Evolutionary conservation across 495 filamentous ascomycete species (phyloP).

Genomic region (Clavariopsis aquatica): DNA sequence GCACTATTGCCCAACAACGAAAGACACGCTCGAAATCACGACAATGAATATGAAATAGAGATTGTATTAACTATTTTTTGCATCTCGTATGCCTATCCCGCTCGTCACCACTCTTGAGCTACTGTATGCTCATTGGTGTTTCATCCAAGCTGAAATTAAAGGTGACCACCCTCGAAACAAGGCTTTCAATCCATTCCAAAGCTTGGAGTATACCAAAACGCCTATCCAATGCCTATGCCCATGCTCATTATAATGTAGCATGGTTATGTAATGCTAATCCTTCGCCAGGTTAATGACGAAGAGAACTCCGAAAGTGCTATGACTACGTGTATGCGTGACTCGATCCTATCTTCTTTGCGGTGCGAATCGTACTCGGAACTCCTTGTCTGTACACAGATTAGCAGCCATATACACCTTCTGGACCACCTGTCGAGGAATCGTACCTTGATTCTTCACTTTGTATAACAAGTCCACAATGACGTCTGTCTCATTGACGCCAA

Average conservation of each 20-base stretch:
- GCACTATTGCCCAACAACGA: neutral
- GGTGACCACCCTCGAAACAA: slow-evolving; percentile 9
- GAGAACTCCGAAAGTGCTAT: slow-evolving; percentile 29
- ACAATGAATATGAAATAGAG: slow-evolving; percentile 2
- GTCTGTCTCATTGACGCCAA: slow-evolving; percentile 82
- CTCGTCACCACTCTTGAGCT: neutral
- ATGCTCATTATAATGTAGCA: slow-evolving; percentile 32
- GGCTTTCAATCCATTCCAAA: slow-evolving; percentile 8
- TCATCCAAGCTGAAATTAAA: neutral
- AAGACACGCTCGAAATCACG: neutral
- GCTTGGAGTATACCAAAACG: slow-evolving; percentile 15
- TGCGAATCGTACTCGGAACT: slow-evolving; percentile 38
- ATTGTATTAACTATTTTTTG: slow-evolving; percentile 9
- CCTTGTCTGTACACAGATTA: slow-evolving; percentile 32
- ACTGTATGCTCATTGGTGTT: neutral
- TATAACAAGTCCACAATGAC: slow-evolving; percentile 86
- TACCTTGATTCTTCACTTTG: slow-evolving; percentile 68
- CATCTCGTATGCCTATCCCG: neutral
- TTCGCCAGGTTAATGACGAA: slow-evolving; percentile 14
- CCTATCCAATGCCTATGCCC: slow-evolving; percentile 33
- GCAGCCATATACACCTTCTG: neutral
- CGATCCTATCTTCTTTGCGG: slow-evolving; percentile 40
- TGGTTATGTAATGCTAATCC: slow-evolving; percentile 5
- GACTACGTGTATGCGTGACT: slow-evolving; percentile 7
- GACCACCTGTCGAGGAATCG: neutral